Conservation (phyloP, 2,329 filamentous ascomycete species). For the Diaporthe vexans region DNA sequence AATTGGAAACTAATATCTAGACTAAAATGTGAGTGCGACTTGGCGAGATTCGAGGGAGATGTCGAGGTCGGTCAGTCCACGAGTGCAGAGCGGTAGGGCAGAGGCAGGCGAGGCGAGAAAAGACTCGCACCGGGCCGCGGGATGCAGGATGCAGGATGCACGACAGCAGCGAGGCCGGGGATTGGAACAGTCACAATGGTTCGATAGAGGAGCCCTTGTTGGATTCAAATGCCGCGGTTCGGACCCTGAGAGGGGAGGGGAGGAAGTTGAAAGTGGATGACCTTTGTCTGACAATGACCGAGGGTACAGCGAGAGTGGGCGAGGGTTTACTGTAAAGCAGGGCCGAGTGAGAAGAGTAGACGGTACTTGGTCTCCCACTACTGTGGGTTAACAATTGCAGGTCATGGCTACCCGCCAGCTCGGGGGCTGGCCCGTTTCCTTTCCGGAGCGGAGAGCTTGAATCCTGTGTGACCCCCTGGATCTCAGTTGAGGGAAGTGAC, state of each 20-base stretch:
- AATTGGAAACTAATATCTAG: neutral
- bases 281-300: conserved; percentile 31
- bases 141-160: conserved; percentile 20
- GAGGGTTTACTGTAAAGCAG: neutral
- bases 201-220: conserved; percentile 21
- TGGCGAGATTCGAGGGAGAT: neutral
- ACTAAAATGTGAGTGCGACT: neutral
- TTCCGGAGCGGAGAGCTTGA: neutral
- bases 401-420: neutral
- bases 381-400: neutral
- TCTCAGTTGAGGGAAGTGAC: neutral
- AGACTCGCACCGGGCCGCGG: neutral
- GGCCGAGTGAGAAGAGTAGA: neutral
- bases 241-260: neutral
- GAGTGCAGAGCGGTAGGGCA: neutral
- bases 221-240: conserved; percentile 21
- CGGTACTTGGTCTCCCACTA: neutral
- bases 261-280: conserved; percentile 26
- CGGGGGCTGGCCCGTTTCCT: conserved; percentile 23
- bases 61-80: neutral
- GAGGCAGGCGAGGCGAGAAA: neutral
- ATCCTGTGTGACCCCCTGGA: conserved; percentile 2
- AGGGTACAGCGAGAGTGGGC: neutral
- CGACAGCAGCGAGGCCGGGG: neutral
- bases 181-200: conserved; percentile 7